phyloP scores from a whole-genome alignment of 2,329 filamentous ascomycete genomes.

The Botrytis fabae region DNA sequence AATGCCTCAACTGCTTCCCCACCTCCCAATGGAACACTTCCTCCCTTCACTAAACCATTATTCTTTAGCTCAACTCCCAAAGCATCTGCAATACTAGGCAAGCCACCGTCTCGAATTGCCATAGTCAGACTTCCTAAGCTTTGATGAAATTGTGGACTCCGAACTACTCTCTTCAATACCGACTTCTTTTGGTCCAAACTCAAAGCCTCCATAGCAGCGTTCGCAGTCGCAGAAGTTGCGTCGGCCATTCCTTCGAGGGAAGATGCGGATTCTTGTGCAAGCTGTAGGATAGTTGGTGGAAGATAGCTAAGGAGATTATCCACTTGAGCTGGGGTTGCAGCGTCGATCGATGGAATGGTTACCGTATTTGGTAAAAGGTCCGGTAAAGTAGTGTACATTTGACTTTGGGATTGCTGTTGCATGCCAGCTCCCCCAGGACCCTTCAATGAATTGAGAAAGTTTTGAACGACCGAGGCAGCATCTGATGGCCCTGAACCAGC shows the following conservation, averaged over 20 bases:
- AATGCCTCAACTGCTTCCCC: conserved; percentile 90
- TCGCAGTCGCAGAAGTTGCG: conserved; percentile 65
- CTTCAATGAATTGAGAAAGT: conserved; percentile 82
- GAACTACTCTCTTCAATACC: conserved; percentile 77
- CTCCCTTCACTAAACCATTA: conserved; percentile 76
- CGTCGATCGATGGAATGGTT: conserved; percentile 75
- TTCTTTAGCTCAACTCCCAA: conserved; percentile 78
- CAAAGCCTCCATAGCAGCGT: conserved; percentile 73
- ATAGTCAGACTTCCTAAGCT: conserved; percentile 81
- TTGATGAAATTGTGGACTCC: conserved; percentile 88
- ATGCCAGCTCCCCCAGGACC: conserved; percentile 46
- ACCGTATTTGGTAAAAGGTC: conserved; percentile 78
- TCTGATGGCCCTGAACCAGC: conserved; percentile 60
- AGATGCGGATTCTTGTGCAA: conserved; percentile 68
- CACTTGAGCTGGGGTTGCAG: conserved; percentile 57
- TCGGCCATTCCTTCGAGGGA: conserved; percentile 60
- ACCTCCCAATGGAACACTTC: conserved; percentile 81
- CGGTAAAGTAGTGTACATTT: conserved; percentile 77
- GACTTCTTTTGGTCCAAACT: conserved; percentile 74
- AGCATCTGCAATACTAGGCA: conserved; percentile 87
- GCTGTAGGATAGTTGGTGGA: conserved; percentile 74
- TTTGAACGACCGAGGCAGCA: conserved; percentile 77
- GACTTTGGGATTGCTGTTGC: conserved; percentile 53
- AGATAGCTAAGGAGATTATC: conserved; percentile 76
- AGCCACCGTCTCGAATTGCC: conserved; percentile 83